Percentiles rank a stretch among this genome's conserved stretches.
Conservation (phyloP, 1,284 basidiomycete genomes). For the Heterobasidion irregulare region DNA sequence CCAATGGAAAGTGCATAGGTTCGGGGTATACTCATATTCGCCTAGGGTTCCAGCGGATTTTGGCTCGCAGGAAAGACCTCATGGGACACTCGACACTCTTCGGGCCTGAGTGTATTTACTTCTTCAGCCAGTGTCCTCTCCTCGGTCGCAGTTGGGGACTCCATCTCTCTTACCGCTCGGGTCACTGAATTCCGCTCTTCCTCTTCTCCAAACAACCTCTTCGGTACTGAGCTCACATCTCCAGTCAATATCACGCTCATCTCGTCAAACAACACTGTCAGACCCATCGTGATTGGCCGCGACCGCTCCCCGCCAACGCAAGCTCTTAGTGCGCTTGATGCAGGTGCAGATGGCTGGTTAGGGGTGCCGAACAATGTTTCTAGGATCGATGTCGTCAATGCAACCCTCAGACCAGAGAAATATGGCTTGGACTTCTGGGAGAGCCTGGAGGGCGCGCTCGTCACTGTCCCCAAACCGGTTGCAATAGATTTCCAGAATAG, state of each 20-base stretch:
- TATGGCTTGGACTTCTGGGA: constrained; percentile 62
- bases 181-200: constrained; percentile 44
- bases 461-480: constrained; percentile 42
- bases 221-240: constrained; percentile 39
- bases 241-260: constrained; percentile 36
- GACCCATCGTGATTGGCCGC: constrained; percentile 41
- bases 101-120: constrained; percentile 45
- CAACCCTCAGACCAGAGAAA: constrained; percentile 37
- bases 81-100: constrained; percentile 39
- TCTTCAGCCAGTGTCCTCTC: constrained; percentile 22
- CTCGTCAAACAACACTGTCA: constrained; percentile 38
- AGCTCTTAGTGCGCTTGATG: constrained; percentile 39
- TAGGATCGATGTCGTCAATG: constrained; percentile 35
- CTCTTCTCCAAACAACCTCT: constrained; percentile 35
- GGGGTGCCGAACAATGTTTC: constrained; percentile 49
- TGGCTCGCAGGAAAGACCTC: constrained; percentile 42
- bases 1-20: too few species aligned
- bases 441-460: constrained; percentile 51
- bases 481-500: constrained; percentile 43
- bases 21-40: too few species aligned
- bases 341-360: constrained; percentile 44
- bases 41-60: constrained; percentile 39
- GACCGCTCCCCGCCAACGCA: constrained; percentile 48
- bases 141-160: constrained; percentile 39
- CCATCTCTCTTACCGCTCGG: constrained; percentile 36